phyloP scores from a whole-genome alignment of 164 flowering plant species.

The Platanus orientalis region DNA sequence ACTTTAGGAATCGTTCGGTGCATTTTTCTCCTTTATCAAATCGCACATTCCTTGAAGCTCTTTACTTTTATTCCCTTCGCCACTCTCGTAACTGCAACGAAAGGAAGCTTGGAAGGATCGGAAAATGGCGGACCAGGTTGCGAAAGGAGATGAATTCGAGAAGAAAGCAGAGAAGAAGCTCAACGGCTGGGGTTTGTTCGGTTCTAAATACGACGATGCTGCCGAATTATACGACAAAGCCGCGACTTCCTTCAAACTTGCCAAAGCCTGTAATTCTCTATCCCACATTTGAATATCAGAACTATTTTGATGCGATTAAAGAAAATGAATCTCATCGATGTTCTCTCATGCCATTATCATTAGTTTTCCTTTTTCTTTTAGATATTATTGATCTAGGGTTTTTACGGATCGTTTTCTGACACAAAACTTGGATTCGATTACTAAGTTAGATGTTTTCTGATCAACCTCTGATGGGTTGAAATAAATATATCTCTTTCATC shows the following conservation, averaged over 20 bases:
- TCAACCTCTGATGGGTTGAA: background rate
- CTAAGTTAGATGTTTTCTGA: background rate
- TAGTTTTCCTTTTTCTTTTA: no score
- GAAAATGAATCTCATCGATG: background rate
- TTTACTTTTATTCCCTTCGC: no score
- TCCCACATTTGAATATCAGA: background rate
- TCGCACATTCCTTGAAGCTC: no score
- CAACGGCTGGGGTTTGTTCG: conserved; percentile 41
- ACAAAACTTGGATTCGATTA: background rate
- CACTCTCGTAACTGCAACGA: no score
- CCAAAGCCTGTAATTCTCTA: conserved; percentile 36
- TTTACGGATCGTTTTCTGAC: background rate
- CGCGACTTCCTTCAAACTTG: conserved; percentile 47
- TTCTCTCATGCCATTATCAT: background rate
- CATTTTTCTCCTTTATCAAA: no score
- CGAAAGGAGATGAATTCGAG: conserved; percentile 41
- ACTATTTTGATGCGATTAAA: background rate
- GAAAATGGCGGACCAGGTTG: conserved; percentile 35
- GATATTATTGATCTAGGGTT: background rate
- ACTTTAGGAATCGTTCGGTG: no score
- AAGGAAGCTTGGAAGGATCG: no score
- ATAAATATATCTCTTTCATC: no score
- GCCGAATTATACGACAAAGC: conserved; percentile 51
- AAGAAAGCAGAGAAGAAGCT: conserved; percentile 53
- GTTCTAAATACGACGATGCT: conserved; percentile 48